Evolutionary conservation across 2,329 filamentous ascomycete species (phyloP).

Genomic region (Chrysoporthe deuterocubensis): DNA sequence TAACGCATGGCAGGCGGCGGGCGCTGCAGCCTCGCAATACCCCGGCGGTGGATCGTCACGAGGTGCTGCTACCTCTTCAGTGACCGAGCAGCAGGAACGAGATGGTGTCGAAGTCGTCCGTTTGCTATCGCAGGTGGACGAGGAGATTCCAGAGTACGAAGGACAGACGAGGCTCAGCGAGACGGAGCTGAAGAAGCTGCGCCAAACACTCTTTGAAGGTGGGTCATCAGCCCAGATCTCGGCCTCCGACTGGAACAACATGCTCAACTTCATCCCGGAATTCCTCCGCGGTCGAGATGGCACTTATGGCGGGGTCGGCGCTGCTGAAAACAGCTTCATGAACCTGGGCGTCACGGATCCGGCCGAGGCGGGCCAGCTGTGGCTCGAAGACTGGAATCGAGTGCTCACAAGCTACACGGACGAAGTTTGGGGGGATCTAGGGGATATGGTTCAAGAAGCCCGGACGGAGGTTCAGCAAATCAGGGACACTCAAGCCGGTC

Average conservation of each 20-base stretch:
- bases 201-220: conserved; percentile 44
- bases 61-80: conserved; percentile 29
- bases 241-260: conserved; percentile 45
- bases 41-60: background rate
- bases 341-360: conserved; percentile 46
- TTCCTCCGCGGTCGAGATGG: conserved; percentile 39
- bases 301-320: conserved; percentile 26
- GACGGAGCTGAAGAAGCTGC: conserved; percentile 40
- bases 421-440: conserved; percentile 70
- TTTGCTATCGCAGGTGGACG: conserved; percentile 39
- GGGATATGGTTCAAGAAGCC: conserved; percentile 60
- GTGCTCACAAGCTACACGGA: conserved; percentile 63
- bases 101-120: conserved; percentile 47
- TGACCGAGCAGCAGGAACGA: conserved; percentile 40
- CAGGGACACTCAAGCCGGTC: conserved; percentile 34
- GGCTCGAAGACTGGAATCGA: conserved; percentile 60
- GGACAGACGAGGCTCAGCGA: conserved; percentile 34
- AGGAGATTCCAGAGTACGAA: conserved; percentile 30
- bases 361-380: conserved; percentile 46
- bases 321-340: conserved; percentile 32
- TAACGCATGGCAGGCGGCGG: conserved; percentile 27
- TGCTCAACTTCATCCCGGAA: conserved; percentile 56
- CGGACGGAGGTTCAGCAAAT: conserved; percentile 56
- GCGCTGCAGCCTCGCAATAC: background rate
- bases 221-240: conserved; percentile 25